Base-by-base conservation (phyloP, 2,329 filamentous ascomycete genomes). In the Trichoderma sp. region DNA sequence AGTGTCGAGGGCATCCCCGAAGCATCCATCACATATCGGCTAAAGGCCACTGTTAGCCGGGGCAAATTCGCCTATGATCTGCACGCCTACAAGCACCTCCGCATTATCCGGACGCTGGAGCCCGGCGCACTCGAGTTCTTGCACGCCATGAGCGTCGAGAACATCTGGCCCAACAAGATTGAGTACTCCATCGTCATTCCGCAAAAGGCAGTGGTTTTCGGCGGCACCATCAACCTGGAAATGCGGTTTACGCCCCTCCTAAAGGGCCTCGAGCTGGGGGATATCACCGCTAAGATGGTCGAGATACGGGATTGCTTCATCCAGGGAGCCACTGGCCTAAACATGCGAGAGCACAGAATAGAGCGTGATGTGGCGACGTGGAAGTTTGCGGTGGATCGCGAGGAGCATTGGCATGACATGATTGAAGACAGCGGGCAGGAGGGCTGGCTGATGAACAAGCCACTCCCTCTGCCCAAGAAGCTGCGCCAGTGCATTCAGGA, bases 141-240 rank as follows among this genome's bases (percentile, higher is more conserved):
- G 42, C 91, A 98, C 78, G 90, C 93, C 57, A 95, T 97, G 92
- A 92, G 92, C 70, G 94, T 98, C 71, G 94, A 97, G 79, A 97
- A 97, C 76, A 91, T 97, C 71, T 99, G 95, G 95, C 92, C 93
- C 6, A 95, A 97, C 82, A 99, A 99, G 83, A 87, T 98, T 73
- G 92, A 97, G 77, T 99, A 99, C 81, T 94, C 93, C 34, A 93
- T 99, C 70, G 89, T 92, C 68, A 92, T 97, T 12, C 94, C 95
- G 0, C 94, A 93, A 75, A 97, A 97, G 81, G 95, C 95, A 2
- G 90, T 97, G 64, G 91, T 97, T 19, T 97, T 97, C 74, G 95
- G 95, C 59, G 96, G 92, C n/a, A 86, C 86, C 25, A 89, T 98
- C 58, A 88, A 89, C 1, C 85, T 97, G 69, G 90, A 97, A 73